Base-by-base conservation (phyloP, 2,329 filamentous ascomycete species). In the Ilyonectria mors-panacis region DNA sequence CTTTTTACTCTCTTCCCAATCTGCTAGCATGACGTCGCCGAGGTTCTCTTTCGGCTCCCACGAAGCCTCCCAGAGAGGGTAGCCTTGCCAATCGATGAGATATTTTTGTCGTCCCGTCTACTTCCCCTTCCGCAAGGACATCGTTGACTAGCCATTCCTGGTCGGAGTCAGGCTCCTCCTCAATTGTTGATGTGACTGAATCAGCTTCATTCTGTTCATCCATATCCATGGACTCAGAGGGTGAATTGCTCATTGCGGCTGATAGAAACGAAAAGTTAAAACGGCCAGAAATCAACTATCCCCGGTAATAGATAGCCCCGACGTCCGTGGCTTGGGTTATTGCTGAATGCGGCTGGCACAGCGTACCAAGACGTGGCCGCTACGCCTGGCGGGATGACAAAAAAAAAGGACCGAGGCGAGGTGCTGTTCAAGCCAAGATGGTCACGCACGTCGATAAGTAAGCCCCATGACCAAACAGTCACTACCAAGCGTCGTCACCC, bases 21-120 rank as follows among this genome's bases (percentile, higher is more conserved):
- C 74, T 0, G 73, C 65, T 2, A 83, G 72, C 6, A 88, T 75
- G 0, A 78, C 78, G 2, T 76, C 68, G 0, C 77, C 78, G 4
- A 89, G 73, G 61, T 87, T 78, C 6, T 81, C 76, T 10, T 75
- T 69, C 0, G 87, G 86, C 69, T 90, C 87, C 87, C 87, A 90
- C 3, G 79, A 80, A 51, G 80, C 79, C n/a, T 79, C 76, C 33
- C 71, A 66, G 0, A 84, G 72, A 1, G 74, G 68, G 53, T 74
- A 83, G 2, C 77, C 78, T 21, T 78, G 74, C 82, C 82, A 84
- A 60, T 79, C 69, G 12, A 83, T 74, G 4, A 84, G 76, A 64
- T 79, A 84, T 50, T 68, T 68, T 70, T 2, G 62, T 61, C 23
- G 67, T 54, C 3, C 75, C 78, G 3, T 74, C 65, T 3, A 79